Conservation (phyloP, 768 basidiomycete genomes). For the Dentipellis sp. region DNA sequence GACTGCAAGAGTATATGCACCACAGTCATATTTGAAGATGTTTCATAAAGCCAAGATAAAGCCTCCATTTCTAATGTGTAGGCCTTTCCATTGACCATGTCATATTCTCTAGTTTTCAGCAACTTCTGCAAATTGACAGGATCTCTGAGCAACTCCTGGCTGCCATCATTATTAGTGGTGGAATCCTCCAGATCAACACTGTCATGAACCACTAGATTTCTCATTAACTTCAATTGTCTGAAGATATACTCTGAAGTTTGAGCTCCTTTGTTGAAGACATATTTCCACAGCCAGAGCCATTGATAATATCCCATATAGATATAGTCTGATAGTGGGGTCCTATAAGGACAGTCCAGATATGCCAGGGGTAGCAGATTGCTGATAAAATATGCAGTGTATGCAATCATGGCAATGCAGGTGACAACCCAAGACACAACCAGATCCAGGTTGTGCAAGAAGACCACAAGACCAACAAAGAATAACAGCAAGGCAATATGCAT, state of each 20-base stretch:
- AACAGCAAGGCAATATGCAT: neutral
- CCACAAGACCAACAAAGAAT: neutral
- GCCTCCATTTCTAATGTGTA: neutral
- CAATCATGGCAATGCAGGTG: neutral
- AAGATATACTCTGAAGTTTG: neutral
- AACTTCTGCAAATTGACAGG: neutral
- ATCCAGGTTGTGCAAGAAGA: neutral
- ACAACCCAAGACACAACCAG: neutral
- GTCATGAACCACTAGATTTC: neutral
- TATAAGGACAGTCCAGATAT: neutral
- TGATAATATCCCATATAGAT: neutral
- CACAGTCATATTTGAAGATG: neutral
- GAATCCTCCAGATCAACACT: too few relatives aligned
- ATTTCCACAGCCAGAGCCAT: neutral
- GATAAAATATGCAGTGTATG: neutral
- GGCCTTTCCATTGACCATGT: neutral
- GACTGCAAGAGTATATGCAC: neutral
- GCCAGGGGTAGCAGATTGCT: neutral
- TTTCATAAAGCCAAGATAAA: neutral
- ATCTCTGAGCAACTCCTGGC: neutral
- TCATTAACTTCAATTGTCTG: neutral
- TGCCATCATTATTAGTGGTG: too few relatives aligned
- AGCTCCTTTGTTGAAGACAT: neutral
- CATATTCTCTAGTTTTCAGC: neutral
- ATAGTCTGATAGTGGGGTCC: neutral